These are phyloP conservation scores for Phragmites australis DNA, from an alignment of 176 grass and related monocot genomes.

Conservation along the genomic window DNA sequence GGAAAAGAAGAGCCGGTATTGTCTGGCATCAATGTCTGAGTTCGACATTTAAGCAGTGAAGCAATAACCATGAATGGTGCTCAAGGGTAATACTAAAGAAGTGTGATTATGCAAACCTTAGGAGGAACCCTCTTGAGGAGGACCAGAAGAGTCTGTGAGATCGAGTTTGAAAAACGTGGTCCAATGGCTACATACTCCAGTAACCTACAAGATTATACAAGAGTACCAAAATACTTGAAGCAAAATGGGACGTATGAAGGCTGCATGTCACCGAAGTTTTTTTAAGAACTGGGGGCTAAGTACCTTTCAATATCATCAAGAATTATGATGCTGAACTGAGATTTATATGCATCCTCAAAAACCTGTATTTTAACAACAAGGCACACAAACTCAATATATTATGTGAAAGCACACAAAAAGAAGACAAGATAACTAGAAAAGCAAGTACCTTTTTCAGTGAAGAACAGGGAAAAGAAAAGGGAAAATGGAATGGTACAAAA, in stretches of 20 bases:
- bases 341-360: slow-evolving; percentile 99
- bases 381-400: slow-evolving; percentile 3
- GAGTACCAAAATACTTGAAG: slow-evolving; percentile 21
- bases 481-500: neutral
- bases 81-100: slow-evolving; percentile 22
- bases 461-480: neutral
- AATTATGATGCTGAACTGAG: slow-evolving; percentile 94
- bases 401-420: slow-evolving; percentile 8
- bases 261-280: neutral
- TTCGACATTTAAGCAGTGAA: neutral
- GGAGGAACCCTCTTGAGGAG: slow-evolving; percentile 95
- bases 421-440: slow-evolving; percentile 13
- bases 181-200: slow-evolving; percentile 95
- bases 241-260: neutral
- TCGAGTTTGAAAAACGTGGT: slow-evolving; percentile 88
- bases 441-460: neutral
- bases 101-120: slow-evolving; percentile 51
- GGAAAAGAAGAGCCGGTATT: neutral
- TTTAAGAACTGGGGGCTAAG: slow-evolving; percentile 10
- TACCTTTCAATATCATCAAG: slow-evolving; percentile 91
- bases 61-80: neutral
- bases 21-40: neutral
- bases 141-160: slow-evolving; percentile 82
- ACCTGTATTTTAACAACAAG: slow-evolving; percentile 58
- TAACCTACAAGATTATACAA: slow-evolving; percentile 59